Base-by-base conservation (phyloP, 495 filamentous ascomycete genomes). In the Xylaria nigripes region DNA sequence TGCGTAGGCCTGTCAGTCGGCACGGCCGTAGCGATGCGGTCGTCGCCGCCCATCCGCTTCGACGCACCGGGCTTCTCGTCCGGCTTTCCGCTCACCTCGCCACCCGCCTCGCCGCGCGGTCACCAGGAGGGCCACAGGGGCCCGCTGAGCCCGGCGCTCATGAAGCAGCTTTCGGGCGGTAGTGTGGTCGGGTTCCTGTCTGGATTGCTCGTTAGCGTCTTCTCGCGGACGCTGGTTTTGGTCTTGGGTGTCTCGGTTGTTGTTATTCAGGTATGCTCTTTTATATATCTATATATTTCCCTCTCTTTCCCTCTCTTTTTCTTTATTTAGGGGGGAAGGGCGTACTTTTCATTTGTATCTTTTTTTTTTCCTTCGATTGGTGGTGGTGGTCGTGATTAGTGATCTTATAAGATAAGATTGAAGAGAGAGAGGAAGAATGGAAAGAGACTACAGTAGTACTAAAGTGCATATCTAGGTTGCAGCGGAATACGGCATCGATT, bases 201-300 rank as follows among this genome's bases (percentile, higher is more conserved):
- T 0, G 89, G 89, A 2, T 63, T 92, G 18, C 75, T 86, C 6
- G 75, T 95, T 50, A 77, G 81, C 59, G 77, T 86, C 38, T 92
- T 95, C 68, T 90, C 86, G 42, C 80, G 78, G 62, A 83, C 81
- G 4, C 65, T 95, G 60, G 86, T 87, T 7, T 65, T 91, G 30
- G 62, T 95, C 29, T 63, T 90, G 10, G 87, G 89, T 0, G 69
- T 93, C 50, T 71, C 82, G 6, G 75, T 92, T 53, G 78, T 91
- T 22, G 65, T 82, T 19, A 66, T 86, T 51, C 86, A 91, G 77
- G 87, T 90, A 69, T 47, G 74, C 30, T 16, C 8, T 21, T 41
- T 25, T 41, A 24, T 3, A 29, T 9, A 9, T 9, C 9, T 29
- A 9, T 45, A 21, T 15, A 15, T 45, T 45, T 25, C 23, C 7